Conservation (phyloP, 1,139 yeast genomes). For the Candida buenavistaensis region DNA sequence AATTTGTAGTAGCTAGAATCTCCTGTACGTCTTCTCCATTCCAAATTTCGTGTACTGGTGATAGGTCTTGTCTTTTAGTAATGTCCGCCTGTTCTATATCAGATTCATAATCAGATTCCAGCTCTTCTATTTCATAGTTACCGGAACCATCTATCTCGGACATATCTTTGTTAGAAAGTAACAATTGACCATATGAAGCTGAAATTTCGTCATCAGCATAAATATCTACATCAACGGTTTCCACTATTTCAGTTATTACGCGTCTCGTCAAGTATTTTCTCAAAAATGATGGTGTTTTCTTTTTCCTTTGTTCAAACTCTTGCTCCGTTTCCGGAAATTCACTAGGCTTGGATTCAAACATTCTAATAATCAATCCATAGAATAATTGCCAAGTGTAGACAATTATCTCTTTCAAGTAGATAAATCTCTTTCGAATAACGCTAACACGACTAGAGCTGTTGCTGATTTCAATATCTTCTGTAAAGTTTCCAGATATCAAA, state of each 20-base stretch:
- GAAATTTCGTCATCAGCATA: conserved; percentile 24
- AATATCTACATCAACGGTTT: conserved; percentile 20
- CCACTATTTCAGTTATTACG: conserved; percentile 2
- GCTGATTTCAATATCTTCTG: conserved; percentile 9
- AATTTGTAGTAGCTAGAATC: conserved; percentile 23
- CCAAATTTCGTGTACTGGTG: conserved; percentile 28
- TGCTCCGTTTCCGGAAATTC: conserved; percentile 24
- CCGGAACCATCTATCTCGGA: conserved; percentile 50
- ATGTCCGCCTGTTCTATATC: conserved; percentile 6
- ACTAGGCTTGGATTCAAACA: no score
- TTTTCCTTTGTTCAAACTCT: conserved; percentile 22
- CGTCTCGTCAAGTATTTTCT: conserved; percentile 21
- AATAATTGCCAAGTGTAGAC: conserved; percentile 25
- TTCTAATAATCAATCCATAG: conserved; percentile 19
- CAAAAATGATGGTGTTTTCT: conserved; percentile 28
- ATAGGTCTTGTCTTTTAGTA: background rate
- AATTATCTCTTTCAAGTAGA: conserved; percentile 20
- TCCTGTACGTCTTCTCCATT: conserved; percentile 31
- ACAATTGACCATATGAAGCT: conserved; percentile 17
- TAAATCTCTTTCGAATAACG: conserved; percentile 23
- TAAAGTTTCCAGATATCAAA: conserved; percentile 21
- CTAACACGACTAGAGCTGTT: conserved; percentile 19
- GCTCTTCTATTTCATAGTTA: conserved; percentile 31
- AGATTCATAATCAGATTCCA: conserved; percentile 19
- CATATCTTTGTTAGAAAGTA: conserved; percentile 29